A percentile compares a stretch with the other conserved stretches of the same genome.
Evolutionary conservation across 805 yeast species (phyloP).

Genomic region (Pichia insulana): DNA sequence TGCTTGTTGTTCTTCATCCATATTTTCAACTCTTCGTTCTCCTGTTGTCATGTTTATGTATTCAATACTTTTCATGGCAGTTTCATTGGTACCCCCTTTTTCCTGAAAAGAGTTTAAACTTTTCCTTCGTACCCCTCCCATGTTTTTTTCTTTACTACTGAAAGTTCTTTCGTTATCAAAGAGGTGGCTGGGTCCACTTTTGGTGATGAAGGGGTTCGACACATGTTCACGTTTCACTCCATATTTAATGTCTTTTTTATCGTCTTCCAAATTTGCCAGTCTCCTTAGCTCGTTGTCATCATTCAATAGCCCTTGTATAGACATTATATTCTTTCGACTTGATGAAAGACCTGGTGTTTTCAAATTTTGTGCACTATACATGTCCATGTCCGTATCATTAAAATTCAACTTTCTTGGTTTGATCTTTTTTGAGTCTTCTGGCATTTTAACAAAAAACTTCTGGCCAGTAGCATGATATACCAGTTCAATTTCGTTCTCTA

Average conservation of each 20-base stretch:
- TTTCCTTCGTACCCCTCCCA: not conserved
- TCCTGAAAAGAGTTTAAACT: not conserved
- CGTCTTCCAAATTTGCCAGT: not conserved
- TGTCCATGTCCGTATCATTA: conserved; percentile 3
- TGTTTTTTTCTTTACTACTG: conserved; percentile 1
- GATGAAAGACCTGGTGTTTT: conserved; percentile 4
- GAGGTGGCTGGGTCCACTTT: too few relatives aligned
- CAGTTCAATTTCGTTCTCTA: conserved; percentile 32
- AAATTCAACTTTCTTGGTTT: conserved; percentile 34
- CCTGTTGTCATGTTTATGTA: conserved; percentile 27
- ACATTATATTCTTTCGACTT: conserved; percentile 3
- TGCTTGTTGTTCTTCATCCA: conserved; percentile 26
- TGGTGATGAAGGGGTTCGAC: too few relatives aligned
- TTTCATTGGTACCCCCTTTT: not conserved
- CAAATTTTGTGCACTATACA: conserved; percentile 5
- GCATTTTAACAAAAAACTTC: conserved; percentile 23
- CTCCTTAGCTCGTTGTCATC: not conserved
- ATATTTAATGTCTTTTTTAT: conserved; percentile 10
- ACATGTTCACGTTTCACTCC: conserved; percentile 7
- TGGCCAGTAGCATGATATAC: conserved; percentile 36
- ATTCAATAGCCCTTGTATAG: conserved; percentile 3
- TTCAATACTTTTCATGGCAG: conserved; percentile 11
- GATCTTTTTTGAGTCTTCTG: conserved; percentile 26
- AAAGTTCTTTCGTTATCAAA: too few relatives aligned
- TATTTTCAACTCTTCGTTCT: conserved; percentile 21